phyloP scores from a whole-genome alignment of 257 asterid species.

The Solanum lycopersicoides region DNA sequence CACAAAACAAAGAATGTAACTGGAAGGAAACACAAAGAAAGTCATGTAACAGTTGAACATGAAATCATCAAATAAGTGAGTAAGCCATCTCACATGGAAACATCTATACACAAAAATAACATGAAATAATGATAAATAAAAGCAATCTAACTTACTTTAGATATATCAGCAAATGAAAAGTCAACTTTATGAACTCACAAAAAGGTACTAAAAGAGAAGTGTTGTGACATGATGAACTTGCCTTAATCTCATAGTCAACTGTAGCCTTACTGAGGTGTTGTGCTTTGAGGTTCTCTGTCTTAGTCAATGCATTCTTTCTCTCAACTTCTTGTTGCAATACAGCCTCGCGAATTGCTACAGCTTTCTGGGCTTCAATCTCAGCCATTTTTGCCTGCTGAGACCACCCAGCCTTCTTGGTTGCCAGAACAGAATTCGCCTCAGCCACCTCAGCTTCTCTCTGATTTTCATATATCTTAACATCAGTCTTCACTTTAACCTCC shows the following conservation, averaged over 20 bases:
- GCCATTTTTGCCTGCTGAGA: slow-evolving; percentile 41
- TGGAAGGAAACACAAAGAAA: neutral
- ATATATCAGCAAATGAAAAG: neutral
- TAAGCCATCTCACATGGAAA: neutral
- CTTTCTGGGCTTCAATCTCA: slow-evolving; percentile 45
- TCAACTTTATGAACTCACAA: neutral
- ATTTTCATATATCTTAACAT: slow-evolving; percentile 43
- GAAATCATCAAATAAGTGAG: neutral
- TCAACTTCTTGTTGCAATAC: slow-evolving; percentile 52
- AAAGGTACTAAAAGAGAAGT: neutral
- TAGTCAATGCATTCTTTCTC: slow-evolving; percentile 39
- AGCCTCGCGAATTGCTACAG: slow-evolving; percentile 46
- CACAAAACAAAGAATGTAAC: neutral
- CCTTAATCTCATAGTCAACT: slow-evolving; percentile 55
- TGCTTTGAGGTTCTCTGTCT: slow-evolving; percentile 47
- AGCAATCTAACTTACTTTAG: neutral
- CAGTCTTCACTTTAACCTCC: slow-evolving; percentile 35
- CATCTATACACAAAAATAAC: neutral
- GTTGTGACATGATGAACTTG: neutral
- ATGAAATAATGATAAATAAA: neutral
- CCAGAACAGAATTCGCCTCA: slow-evolving; percentile 33
- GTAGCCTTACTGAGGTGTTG: slow-evolving; percentile 41
- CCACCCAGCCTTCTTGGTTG: slow-evolving; percentile 60
- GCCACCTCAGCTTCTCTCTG: slow-evolving; percentile 50
- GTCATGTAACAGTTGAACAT: neutral